phyloP scores from a whole-genome alignment of 2,329 filamentous ascomycete genomes.

The Fusarium sp. region DNA sequence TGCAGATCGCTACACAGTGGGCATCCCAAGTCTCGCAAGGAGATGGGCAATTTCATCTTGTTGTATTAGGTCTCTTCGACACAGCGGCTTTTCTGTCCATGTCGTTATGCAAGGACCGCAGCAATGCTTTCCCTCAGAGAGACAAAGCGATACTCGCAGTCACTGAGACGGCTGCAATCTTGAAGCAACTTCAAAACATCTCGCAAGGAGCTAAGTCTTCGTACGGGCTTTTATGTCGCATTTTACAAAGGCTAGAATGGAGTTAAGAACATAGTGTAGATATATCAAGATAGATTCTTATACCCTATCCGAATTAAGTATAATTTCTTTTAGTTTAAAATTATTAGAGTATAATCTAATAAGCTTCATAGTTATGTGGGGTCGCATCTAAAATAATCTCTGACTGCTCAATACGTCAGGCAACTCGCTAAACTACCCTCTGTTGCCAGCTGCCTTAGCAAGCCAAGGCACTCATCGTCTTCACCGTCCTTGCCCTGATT shows the following conservation, averaged over 20 bases:
- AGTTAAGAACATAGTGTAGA: no score
- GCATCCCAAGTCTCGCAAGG: slow-evolving; percentile 9
- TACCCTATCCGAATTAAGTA: no score
- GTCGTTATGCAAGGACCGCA: not conserved
- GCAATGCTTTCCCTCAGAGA: not conserved
- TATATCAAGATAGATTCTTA: not conserved
- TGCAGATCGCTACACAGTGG: slow-evolving; percentile 5
- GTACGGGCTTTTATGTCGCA: slow-evolving; percentile 1
- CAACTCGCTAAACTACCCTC: no score
- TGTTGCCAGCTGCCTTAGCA: no score
- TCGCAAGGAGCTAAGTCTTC: slow-evolving; percentile 22
- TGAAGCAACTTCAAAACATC: not conserved
- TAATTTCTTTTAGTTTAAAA: no score
- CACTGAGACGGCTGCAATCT: not conserved
- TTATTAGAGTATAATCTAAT: no score
- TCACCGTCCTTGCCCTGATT: no score
- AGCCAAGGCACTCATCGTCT: no score
- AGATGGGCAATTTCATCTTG: slow-evolving; percentile 18
- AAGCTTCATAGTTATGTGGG: no score
- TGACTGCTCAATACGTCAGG: no score
- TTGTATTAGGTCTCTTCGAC: slow-evolving; percentile 10
- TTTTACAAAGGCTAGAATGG: slow-evolving; percentile 12
- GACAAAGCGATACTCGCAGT: not conserved
- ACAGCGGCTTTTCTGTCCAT: slow-evolving; percentile 19
- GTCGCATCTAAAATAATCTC: no score